phyloP scores from a whole-genome alignment of 116 monocot species.

The Posidonia oceanica region DNA sequence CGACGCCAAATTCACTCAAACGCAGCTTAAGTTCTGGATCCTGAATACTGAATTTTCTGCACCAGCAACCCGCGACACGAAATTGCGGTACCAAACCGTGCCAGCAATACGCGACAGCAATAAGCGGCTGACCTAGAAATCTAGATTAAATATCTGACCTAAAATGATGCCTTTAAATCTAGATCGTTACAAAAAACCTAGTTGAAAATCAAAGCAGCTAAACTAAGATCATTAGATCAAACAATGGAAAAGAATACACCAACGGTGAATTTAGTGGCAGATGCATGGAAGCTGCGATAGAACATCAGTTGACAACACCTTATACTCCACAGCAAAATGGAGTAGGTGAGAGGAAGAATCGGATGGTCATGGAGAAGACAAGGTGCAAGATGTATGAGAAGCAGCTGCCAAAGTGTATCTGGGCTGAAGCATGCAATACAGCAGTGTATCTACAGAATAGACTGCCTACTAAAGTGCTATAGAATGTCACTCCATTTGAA shows the following conservation, averaged over 20 bases:
- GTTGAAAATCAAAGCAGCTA: conserved; percentile 10
- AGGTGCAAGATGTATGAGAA: conserved; percentile 10
- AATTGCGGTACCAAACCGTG: too few relatives aligned
- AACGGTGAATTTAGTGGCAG: conserved; percentile 2
- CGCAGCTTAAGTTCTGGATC: too few relatives aligned
- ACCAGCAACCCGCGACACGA: too few relatives aligned
- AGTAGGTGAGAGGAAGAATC: not conserved
- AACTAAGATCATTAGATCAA: conserved; percentile 5
- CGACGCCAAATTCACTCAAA: too few relatives aligned
- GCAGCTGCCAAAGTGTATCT: conserved; percentile 4
- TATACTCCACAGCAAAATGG: conserved; percentile 5
- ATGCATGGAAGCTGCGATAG: not conserved
- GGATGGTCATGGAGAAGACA: not conserved
- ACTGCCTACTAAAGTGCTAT: not conserved
- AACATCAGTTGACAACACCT: conserved; percentile 6
- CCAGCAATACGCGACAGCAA: too few relatives aligned
- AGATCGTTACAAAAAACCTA: too few relatives aligned
- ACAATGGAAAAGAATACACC: conserved; percentile 13
- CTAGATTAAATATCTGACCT: too few relatives aligned
- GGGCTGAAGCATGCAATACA: not conserved
- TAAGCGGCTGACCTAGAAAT: too few relatives aligned
- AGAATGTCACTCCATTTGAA: not conserved
- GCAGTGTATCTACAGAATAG: conserved; percentile 2
- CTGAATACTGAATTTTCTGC: too few relatives aligned
- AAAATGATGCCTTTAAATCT: too few relatives aligned